A percentile compares a stretch with the other conserved stretches of the same genome.
These are phyloP conservation scores for Candida argentea DNA, from an alignment of 805 yeast genomes.

Conservation along the genomic window DNA sequence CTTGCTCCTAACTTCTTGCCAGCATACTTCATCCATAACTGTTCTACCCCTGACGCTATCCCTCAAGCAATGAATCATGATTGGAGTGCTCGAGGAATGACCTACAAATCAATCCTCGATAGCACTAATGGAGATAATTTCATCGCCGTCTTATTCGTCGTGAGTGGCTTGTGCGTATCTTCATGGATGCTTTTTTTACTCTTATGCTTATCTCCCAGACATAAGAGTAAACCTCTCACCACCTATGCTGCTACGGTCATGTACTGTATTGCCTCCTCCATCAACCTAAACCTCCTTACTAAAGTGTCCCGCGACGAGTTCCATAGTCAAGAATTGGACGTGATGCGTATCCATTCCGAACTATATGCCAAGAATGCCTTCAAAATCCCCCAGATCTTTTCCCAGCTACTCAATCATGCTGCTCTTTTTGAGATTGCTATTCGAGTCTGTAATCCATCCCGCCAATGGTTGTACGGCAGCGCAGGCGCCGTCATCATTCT, in stretches of 20 bases:
- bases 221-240: conserved; percentile 45
- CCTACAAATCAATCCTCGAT: too few species aligned
- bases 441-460: conserved; percentile 11
- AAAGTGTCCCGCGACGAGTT: conserved; percentile 41
- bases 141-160: conserved; percentile 40
- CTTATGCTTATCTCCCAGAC: conserved; percentile 38
- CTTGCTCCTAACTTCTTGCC: conserved; percentile 29
- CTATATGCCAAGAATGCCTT: conserved; percentile 29
- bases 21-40: conserved; percentile 39
- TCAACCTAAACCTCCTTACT: conserved; percentile 38
- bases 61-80: too few species aligned
- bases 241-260: conserved; percentile 50
- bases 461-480: conserved; percentile 16
- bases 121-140: conserved; percentile 31
- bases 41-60: too few species aligned
- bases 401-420: conserved; percentile 36
- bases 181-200: conserved; percentile 64
- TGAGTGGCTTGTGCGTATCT: conserved; percentile 46
- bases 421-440: conserved; percentile 46
- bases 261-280: conserved; percentile 45
- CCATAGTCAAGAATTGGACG: conserved; percentile 42
- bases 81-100: too few species aligned
- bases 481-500: conserved; percentile 9
- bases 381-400: conserved; percentile 29
- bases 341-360: conserved; percentile 25